Conservation (phyloP, 805 yeast genomes). For the Saturnispora kantuleensis region DNA sequence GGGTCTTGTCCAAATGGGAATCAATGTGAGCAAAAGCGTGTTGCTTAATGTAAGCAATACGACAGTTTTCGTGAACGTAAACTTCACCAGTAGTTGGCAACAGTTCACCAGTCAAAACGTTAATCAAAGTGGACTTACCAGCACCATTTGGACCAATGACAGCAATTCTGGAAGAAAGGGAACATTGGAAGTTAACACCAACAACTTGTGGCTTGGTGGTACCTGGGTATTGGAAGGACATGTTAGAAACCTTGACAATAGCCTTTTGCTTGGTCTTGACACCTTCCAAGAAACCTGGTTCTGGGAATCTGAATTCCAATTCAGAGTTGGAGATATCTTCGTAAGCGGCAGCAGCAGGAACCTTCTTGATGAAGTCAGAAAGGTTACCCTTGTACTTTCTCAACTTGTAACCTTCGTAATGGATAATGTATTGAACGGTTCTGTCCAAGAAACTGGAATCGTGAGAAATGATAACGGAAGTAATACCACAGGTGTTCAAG, state of each 20-base stretch:
- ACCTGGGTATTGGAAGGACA: constrained; percentile 99
- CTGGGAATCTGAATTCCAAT: constrained; percentile 95
- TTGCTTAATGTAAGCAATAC: constrained; percentile 99
- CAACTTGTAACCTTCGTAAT: constrained; percentile 99
- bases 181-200: constrained; percentile 96
- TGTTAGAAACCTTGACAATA: constrained; percentile 93
- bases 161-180: constrained; percentile 98
- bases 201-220: constrained; percentile 89
- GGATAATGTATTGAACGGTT: constrained; percentile 95
- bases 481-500: constrained; percentile 96
- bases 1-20: constrained; percentile 97
- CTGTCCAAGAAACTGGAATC: constrained; percentile 99
- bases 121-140: constrained; percentile 98
- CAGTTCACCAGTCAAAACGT: constrained; percentile 98
- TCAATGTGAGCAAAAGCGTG: constrained; percentile 99
- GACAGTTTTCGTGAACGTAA: constrained; percentile 98
- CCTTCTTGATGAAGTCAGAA: constrained; percentile 96
- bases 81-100: constrained; percentile 98
- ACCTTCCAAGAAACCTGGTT: constrained; percentile 99
- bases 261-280: constrained; percentile 99
- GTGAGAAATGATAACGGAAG: constrained; percentile 97
- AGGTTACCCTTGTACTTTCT: constrained; percentile 99
- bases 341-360: constrained; percentile 98
- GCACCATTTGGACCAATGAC: constrained; percentile 99
- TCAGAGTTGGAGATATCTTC: constrained; percentile 98